Percentiles rank a stretch among this genome's conserved stretches.
These are phyloP conservation scores for Edaphochlamys debaryana DNA, from an alignment of 139 green algal genomes.

Conservation along the genomic window DNA sequence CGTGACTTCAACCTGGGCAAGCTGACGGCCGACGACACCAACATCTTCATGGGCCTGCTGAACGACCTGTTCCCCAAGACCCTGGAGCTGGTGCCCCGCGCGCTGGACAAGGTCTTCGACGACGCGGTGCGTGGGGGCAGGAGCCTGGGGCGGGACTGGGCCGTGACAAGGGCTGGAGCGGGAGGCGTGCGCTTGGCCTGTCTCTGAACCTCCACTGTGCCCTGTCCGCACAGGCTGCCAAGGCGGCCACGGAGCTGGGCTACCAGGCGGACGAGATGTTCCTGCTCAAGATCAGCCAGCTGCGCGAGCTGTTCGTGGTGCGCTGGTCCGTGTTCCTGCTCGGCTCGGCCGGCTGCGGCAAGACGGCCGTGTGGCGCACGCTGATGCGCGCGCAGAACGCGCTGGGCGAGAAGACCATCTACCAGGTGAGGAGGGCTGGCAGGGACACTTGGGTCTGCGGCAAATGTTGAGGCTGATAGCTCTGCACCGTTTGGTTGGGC, in stretches of 20 bases:
- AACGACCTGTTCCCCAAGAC: constrained; percentile 94
- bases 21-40: constrained; percentile 88
- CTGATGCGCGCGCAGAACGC: constrained; percentile 83
- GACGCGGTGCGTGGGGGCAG: constrained; percentile 52
- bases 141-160: too few species aligned
- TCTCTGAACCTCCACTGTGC: too few species aligned
- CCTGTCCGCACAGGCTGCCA: constrained; percentile 67
- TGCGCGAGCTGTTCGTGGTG: constrained; percentile 85
- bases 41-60: constrained; percentile 94
- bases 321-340: constrained; percentile 96
- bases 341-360: constrained; percentile 89
- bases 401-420: constrained; percentile 57
- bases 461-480: too few species aligned
- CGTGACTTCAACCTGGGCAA: constrained; percentile 97
- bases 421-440: constrained; percentile 62
- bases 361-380: constrained; percentile 92
- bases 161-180: not conserved
- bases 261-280: constrained; percentile 92
- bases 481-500: too few species aligned
- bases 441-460: too few species aligned
- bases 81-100: constrained; percentile 83
- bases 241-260: constrained; percentile 81
- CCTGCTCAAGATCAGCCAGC: constrained; percentile 91
- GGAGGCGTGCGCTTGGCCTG: too few species aligned
- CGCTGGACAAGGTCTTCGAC: constrained; percentile 84